Conservation (phyloP, 1,284 basidiomycete species). For the Lentinula novae-zelandiae region DNA sequence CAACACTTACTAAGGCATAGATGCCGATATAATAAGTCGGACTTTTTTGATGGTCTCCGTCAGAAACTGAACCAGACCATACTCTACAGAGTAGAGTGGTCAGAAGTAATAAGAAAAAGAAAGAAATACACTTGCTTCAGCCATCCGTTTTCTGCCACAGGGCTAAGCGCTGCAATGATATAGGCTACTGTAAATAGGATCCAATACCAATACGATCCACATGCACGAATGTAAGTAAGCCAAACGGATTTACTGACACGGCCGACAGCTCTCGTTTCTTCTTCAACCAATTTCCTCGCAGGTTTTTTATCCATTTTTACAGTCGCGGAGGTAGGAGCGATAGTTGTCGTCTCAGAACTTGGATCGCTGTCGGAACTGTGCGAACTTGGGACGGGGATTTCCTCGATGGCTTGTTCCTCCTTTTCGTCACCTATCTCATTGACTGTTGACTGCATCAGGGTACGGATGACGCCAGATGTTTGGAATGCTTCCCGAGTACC, state of each 20-base stretch:
- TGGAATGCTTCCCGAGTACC: conserved; percentile 71
- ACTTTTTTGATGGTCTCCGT: conserved; percentile 32
- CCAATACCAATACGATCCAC: conserved; percentile 73
- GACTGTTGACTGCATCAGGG: conserved; percentile 63
- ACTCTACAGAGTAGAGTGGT: conserved; percentile 32
- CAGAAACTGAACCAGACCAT: conserved; percentile 58
- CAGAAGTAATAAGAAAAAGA: conserved; percentile 1
- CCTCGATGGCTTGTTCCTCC: conserved; percentile 32
- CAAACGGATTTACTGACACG: conserved; percentile 78
- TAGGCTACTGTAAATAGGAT: conserved; percentile 56
- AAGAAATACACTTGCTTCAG: conserved; percentile 45
- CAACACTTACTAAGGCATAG: conserved; percentile 58
- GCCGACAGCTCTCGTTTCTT: conserved; percentile 86
- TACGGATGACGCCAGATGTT: conserved; percentile 58
- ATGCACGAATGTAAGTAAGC: conserved; percentile 74
- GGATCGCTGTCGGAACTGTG: conserved; percentile 39
- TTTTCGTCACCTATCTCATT: conserved; percentile 42
- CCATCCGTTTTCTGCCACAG: conserved; percentile 84
- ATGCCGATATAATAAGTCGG: conserved; percentile 74
- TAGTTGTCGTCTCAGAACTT: conserved; percentile 41
- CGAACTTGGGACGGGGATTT: conserved; percentile 21
- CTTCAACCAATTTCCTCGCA: conserved; percentile 85
- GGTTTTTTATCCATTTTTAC: conserved; percentile 57
- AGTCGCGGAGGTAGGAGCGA: conserved; percentile 31
- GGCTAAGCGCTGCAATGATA: conserved; percentile 63